Percentiles rank a stretch among this genome's conserved stretches.
These are phyloP conservation scores for Myriosclerotinia scirpicola DNA, from an alignment of 2,329 filamentous ascomycete genomes.

Conservation along the genomic window DNA sequence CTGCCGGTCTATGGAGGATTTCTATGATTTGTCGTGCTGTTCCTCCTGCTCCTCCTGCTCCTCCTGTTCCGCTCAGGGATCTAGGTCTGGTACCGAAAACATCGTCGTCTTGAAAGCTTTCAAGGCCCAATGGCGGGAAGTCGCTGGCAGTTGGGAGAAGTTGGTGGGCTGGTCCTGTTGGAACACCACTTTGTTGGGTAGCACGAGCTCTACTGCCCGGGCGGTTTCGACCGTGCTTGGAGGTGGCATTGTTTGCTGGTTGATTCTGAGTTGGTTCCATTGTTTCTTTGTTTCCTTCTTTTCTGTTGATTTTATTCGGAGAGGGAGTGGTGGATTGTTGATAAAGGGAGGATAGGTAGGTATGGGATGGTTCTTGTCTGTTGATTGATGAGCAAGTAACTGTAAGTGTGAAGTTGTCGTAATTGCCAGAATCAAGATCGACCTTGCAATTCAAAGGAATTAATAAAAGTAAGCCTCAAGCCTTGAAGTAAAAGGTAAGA, in stretches of 20 bases:
- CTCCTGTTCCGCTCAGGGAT: background rate
- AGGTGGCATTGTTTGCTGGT: background rate
- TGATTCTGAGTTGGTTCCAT: background rate
- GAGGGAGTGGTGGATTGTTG: background rate
- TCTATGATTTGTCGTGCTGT: no score
- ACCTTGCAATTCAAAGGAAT: background rate
- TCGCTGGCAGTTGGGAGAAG: background rate
- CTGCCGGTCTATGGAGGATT: no score
- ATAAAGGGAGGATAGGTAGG: background rate
- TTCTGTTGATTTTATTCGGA: background rate
- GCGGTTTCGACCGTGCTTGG: background rate
- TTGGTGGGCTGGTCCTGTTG: background rate
- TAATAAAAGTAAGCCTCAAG: background rate
- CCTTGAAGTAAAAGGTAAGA: background rate
- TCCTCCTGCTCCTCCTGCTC: background rate
- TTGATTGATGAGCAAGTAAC: background rate
- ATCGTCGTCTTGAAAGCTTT: background rate
- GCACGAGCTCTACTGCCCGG: background rate
- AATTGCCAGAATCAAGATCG: background rate
- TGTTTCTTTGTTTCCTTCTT: background rate
- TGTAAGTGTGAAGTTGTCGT: background rate
- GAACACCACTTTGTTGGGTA: background rate
- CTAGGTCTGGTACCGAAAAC: background rate
- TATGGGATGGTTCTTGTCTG: background rate
- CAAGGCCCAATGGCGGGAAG: background rate